Conservation (phyloP, 768 basidiomycete genomes). For the Tulasnella sp. region DNA sequence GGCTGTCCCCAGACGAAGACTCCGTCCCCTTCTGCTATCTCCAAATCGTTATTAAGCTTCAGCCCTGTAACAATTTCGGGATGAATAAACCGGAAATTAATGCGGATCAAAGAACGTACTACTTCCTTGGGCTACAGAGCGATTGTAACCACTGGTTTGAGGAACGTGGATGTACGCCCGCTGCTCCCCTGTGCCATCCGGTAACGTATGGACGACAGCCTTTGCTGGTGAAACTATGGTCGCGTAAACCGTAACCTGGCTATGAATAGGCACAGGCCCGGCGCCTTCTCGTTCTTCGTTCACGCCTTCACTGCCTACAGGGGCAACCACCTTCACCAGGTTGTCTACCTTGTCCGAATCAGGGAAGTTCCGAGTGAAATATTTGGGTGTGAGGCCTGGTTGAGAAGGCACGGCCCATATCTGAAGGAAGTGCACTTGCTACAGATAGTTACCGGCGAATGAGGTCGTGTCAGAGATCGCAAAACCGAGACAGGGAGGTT, state of each 20-base stretch:
- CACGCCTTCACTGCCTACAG: constrained; percentile 56
- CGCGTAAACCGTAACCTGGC: constrained; percentile 66
- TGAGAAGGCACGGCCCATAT: constrained; percentile 42
- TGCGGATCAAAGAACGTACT: constrained; percentile 38
- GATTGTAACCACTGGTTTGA: constrained; percentile 79
- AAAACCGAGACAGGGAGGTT: not conserved
- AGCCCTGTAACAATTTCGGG: not conserved
- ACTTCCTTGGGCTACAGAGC: constrained; percentile 35
- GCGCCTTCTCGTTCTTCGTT: constrained; percentile 56
- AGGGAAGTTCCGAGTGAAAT: constrained; percentile 82
- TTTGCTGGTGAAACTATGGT: constrained; percentile 61
- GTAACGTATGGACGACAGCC: constrained; percentile 52
- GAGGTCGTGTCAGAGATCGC: not conserved
- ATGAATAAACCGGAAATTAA: not conserved
- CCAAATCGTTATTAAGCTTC: constrained; percentile 17
- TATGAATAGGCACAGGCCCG: constrained; percentile 80
- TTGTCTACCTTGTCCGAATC: constrained; percentile 77
- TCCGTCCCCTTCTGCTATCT: constrained; percentile 27
- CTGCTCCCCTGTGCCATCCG: constrained; percentile 31
- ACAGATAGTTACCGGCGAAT: not conserved
- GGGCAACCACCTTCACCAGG: constrained; percentile 73
- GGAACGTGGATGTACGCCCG: constrained; percentile 71
- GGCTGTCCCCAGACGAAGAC: constrained; percentile 8
- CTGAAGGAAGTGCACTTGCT: constrained; percentile 25
- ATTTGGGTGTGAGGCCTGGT: constrained; percentile 60